Evolutionary conservation across 108 stramenopile genomes (phyloP), one percentile per base, ranked within the genome.

Genomic region (Skeletonema menzelii): DNA sequence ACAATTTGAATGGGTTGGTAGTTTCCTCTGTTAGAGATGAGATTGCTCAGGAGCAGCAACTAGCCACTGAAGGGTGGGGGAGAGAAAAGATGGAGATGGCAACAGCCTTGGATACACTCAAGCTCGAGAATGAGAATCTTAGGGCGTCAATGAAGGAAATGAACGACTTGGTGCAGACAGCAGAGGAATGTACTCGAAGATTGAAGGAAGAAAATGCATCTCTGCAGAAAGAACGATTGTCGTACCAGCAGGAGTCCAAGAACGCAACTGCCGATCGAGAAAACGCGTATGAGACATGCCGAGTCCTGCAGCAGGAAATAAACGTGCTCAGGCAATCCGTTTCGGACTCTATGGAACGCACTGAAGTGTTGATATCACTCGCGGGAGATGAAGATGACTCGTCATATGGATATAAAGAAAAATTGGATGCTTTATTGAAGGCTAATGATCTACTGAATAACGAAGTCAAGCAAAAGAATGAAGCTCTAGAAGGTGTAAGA

Each of bases 401-500:
- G 10, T 42, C 56, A 27, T 20, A 63, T 4, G 60, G 28, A 24
- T 57, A 63, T 20, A 28, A 47, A 24, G 66, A 68, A 17, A 65
- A 56, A 14, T 20, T 76, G 24, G 30, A n/a, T 12, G 69, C 55
- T 17, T 70, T 79, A 10, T 27, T 27, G 58, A 59, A 62, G 27
- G 47, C 20, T 15, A 72, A 72, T 7, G 34, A 34, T 19, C 26
- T 53, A 37, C 53, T 79, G 4, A 67, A 31, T 5, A 60, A 42
- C 20, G 66, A 72, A 24, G 34, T 71, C n/a, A 19, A 65, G 14
- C 55, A 72, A 60, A 66, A 79, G 38, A 71, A 72, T 13, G 63
- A 65, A 27, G 59, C 70, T 26, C 32, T 79, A 2, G 42, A 77
- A 59, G 38, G 27, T 5, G 37, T 79, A 15, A 60, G 65, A 59